Percentiles rank a stretch among this genome's conserved stretches.
Evolutionary conservation across 1,139 yeast species (phyloP).

Genomic region (Candida sp.): DNA sequence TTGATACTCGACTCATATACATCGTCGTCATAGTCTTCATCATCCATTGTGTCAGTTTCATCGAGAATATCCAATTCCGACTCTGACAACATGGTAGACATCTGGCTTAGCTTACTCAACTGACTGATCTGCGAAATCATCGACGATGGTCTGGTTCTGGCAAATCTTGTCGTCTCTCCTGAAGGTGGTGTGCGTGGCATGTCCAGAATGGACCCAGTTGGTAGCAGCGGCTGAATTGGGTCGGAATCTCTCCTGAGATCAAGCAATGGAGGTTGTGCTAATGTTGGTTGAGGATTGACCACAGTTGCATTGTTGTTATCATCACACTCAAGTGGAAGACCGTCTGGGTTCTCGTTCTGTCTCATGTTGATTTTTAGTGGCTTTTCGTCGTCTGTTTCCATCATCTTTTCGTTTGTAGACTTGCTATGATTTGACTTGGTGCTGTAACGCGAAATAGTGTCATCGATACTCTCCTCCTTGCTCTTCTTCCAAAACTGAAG

Average conservation of each 20-base stretch:
- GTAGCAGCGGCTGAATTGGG: background rate
- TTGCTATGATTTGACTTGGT: constrained; percentile 10
- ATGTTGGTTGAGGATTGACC: background rate
- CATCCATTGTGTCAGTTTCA: constrained; percentile 52
- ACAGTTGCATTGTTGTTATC: background rate
- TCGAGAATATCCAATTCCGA: constrained; percentile 47
- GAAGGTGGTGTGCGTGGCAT: constrained; percentile 15
- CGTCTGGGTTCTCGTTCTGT: constrained; percentile 8
- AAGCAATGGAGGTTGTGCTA: background rate
- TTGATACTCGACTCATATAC: constrained; percentile 37
- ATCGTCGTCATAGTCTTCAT: constrained; percentile 42
- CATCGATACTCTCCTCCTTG: constrained; percentile 14
- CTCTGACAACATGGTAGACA: constrained; percentile 54
- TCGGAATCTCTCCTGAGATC: constrained; percentile 1
- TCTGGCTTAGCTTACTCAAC: constrained; percentile 58
- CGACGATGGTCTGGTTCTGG: constrained; percentile 62
- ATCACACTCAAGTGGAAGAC: background rate
- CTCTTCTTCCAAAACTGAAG: constrained; percentile 48
- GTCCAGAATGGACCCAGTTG: background rate
- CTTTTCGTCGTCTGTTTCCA: constrained; percentile 8
- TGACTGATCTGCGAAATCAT: constrained; percentile 68
- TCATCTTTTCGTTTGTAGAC: constrained; percentile 4
- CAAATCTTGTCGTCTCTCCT: constrained; percentile 8
- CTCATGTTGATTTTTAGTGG: constrained; percentile 6
- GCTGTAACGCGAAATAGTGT: constrained; percentile 12